Percentiles rank a stretch among this genome's conserved stretches.
Conservation (phyloP, 108 stramenopile genomes). For the Nannochloropsis oceanica region DNA sequence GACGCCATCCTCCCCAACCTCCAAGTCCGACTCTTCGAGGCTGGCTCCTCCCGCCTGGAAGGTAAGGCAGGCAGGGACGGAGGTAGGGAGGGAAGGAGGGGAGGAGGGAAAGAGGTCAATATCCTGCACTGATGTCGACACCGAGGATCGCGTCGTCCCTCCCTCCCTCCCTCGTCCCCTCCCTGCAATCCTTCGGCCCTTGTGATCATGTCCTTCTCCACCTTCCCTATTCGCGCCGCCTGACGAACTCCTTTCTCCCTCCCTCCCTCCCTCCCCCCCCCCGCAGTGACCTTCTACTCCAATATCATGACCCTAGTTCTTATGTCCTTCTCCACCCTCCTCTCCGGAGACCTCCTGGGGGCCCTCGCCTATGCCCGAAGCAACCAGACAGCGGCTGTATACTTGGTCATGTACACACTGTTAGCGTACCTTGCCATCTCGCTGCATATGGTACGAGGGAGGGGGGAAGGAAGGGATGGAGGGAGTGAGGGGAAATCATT, state of each 20-base stretch:
- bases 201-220: no score
- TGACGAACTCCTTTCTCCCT: not conserved
- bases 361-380: slow-evolving; percentile 46
- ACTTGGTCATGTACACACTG: slow-evolving; percentile 60
- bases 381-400: slow-evolving; percentile 35
- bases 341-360: slow-evolving; percentile 68
- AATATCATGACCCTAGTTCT: slow-evolving; percentile 69
- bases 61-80: not conserved
- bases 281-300: slow-evolving; percentile 69
- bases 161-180: no score
- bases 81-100: not conserved
- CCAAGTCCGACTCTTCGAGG: slow-evolving; percentile 65
- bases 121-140: no score
- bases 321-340: slow-evolving; percentile 57
- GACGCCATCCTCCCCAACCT: slow-evolving; percentile 86
- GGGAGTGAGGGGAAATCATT: no score
- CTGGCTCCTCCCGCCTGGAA: slow-evolving; percentile 53
- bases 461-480: no score
- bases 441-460: slow-evolving; percentile 73
- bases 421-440: slow-evolving; percentile 80
- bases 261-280: not conserved
- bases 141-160: no score
- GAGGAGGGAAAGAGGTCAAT: not conserved
- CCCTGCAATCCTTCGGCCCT: no score
- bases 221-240: no score